Percentiles rank a stretch among this genome's conserved stretches.
Conservation (phyloP, 192 early-diverging fungal genomes). For the Thamnidium elegans region DNA sequence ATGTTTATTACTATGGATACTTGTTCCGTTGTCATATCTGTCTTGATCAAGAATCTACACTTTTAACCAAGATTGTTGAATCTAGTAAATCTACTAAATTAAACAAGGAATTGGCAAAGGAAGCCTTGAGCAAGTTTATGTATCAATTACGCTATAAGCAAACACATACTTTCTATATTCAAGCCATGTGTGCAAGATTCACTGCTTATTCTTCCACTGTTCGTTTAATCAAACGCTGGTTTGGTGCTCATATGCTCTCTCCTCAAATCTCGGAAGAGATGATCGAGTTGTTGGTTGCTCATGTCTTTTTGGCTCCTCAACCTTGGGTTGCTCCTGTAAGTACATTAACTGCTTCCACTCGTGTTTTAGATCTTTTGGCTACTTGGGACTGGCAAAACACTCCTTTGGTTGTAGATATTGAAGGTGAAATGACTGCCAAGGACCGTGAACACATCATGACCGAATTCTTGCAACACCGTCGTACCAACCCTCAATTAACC, state of each 20-base stretch:
- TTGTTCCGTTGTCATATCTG: constrained; percentile 81
- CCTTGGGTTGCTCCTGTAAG: constrained; percentile 60
- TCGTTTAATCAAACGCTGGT: constrained; percentile 88
- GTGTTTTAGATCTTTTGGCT: constrained; percentile 69
- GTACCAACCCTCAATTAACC: constrained; percentile 37
- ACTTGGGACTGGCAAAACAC: constrained; percentile 76
- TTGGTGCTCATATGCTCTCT: constrained; percentile 77
- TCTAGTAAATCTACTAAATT: constrained; percentile 43
- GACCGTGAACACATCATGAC: constrained; percentile 41
- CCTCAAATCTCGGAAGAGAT: constrained; percentile 69
- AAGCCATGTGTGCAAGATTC: constrained; percentile 71
- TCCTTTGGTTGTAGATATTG: constrained; percentile 77
- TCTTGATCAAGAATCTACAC: constrained; percentile 62
- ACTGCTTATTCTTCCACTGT: constrained; percentile 78
- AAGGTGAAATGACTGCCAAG: constrained; percentile 53
- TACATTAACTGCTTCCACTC: constrained; percentile 72
- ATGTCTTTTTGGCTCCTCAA: constrained; percentile 65
- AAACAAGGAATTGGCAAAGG: constrained; percentile 46
- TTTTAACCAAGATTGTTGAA: constrained; percentile 56
- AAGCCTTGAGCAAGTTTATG: constrained; percentile 49
- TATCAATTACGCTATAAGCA: constrained; percentile 46
- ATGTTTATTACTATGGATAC: constrained; percentile 73
- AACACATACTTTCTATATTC: constrained; percentile 63
- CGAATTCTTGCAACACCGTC: constrained; percentile 59
- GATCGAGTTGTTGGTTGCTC: constrained; percentile 72